These are phyloP conservation scores for Prorocentrum cordatum DNA, from an alignment of 169 alveolate species.

Conservation along the genomic window DNA sequence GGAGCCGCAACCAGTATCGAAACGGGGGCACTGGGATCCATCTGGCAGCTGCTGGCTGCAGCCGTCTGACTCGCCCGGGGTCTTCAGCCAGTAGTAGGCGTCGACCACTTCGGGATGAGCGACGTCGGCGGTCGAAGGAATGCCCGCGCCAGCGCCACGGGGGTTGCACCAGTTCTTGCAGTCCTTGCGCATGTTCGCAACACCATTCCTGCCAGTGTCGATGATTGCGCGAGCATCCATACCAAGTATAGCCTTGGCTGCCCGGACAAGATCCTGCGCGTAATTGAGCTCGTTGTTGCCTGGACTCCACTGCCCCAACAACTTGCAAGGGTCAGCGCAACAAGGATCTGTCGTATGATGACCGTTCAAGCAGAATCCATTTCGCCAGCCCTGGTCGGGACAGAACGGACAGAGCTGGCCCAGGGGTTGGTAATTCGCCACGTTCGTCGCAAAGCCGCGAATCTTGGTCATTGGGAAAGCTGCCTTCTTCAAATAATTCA, in stretches of 20 bases:
- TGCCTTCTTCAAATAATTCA: not conserved
- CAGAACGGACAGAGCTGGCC: too few relatives aligned
- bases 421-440: constrained; percentile 7
- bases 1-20: constrained; percentile 16
- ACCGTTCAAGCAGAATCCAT: constrained; percentile 24
- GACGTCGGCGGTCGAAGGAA: not conserved
- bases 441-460: constrained; percentile 46
- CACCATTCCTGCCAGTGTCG: constrained; percentile 54
- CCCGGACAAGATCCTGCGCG: constrained; percentile 22
- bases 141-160: constrained; percentile 23
- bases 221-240: constrained; percentile 39
- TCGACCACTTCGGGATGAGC: constrained; percentile 9
- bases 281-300: constrained; percentile 24
- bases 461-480: constrained; percentile 2
- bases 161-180: constrained; percentile 53
- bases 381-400: too few relatives aligned
- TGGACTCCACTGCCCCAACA: constrained; percentile 24
- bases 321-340: constrained; percentile 18
- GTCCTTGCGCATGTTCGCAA: constrained; percentile 4
- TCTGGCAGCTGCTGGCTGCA: constrained; percentile 15
- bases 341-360: not conserved
- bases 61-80: constrained; percentile 43
- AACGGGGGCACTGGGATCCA: constrained; percentile 24
- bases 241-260: constrained; percentile 21
- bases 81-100: constrained; percentile 57